phyloP scores from a whole-genome alignment of 371 early-diverging fungal genomes.

The Blakeslea trispora region DNA sequence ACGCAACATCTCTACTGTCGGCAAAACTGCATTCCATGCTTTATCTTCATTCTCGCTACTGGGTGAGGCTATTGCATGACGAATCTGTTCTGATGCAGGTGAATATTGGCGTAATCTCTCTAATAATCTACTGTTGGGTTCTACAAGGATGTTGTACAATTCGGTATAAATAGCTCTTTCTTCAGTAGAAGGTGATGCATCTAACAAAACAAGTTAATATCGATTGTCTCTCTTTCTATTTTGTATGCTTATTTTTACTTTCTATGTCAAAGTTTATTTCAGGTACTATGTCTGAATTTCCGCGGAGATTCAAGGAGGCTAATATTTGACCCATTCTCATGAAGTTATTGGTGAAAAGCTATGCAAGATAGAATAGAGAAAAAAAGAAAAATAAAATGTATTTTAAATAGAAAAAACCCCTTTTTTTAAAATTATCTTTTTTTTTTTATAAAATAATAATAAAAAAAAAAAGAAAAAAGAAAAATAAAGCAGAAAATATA shows the following conservation, averaged over 20 bases:
- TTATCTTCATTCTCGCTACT: constrained; percentile 79
- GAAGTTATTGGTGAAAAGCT: background rate
- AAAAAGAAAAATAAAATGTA: background rate
- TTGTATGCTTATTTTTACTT: constrained; percentile 45
- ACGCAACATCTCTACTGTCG: constrained; percentile 80
- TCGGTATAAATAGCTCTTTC: constrained; percentile 54
- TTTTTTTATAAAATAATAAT: too few relatives aligned
- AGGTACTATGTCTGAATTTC: constrained; percentile 41
- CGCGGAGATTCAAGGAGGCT: constrained; percentile 42
- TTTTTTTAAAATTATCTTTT: too few relatives aligned
- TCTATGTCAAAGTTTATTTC: constrained; percentile 55
- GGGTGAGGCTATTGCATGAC: constrained; percentile 83
- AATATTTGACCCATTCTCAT: constrained; percentile 46
- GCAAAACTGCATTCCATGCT: constrained; percentile 84
- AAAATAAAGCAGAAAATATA: too few relatives aligned
- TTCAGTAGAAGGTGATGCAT: constrained; percentile 52
- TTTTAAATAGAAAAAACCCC: too few relatives aligned
- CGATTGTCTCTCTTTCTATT: background rate
- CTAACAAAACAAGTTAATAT: constrained; percentile 22
- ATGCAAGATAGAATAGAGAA: background rate
- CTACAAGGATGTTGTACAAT: constrained; percentile 47
- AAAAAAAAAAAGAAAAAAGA: constrained; percentile 10
- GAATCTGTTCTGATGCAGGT: constrained; percentile 42
- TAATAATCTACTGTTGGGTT: constrained; percentile 50
- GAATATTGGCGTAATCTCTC: constrained; percentile 56